phyloP scores from a whole-genome alignment of 768 basidiomycete species.

The Suillus subalutaceus region DNA sequence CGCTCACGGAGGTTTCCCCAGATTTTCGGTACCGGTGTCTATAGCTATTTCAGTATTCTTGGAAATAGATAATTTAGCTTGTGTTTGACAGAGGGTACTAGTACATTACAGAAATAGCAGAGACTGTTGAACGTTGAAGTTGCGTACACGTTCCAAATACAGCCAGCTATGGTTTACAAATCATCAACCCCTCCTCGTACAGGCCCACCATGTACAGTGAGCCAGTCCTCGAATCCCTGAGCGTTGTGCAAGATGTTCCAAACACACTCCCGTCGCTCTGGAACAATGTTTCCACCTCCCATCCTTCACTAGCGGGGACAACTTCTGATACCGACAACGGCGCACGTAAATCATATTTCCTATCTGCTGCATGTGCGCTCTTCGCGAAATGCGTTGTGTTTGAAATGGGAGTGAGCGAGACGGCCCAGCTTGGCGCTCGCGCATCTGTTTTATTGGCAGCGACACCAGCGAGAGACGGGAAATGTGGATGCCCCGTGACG shows the following conservation, averaged over 20 bases:
- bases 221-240: slow-evolving; percentile 53
- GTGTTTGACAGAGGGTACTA: not conserved
- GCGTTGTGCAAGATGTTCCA: slow-evolving; percentile 52
- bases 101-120: not conserved
- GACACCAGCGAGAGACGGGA: slow-evolving; percentile 50
- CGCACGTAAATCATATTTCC: slow-evolving; percentile 44
- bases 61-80: not conserved
- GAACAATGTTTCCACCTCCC: slow-evolving; percentile 64
- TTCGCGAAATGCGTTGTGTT: not conserved
- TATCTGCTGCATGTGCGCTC: slow-evolving; percentile 3
- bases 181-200: slow-evolving; percentile 57
- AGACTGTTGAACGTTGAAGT: not conserved
- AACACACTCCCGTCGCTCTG: slow-evolving; percentile 73
- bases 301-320: slow-evolving; percentile 37
- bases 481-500: slow-evolving; percentile 70
- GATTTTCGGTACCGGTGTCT: not conserved
- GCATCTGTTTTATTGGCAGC: slow-evolving; percentile 46
- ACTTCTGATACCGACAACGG: slow-evolving; percentile 51
- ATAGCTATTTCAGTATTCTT: not conserved
- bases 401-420: slow-evolving; percentile 40
- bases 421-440: slow-evolving; percentile 60
- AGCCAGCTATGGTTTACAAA: slow-evolving; percentile 41
- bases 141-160: not conserved
- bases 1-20: not conserved
- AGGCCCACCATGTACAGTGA: slow-evolving; percentile 58